Percentiles rank a stretch among this genome's conserved stretches.
phyloP scores from a whole-genome alignment of 2,329 filamentous ascomycete genomes.

The Hirsutella rhossiliensis region DNA sequence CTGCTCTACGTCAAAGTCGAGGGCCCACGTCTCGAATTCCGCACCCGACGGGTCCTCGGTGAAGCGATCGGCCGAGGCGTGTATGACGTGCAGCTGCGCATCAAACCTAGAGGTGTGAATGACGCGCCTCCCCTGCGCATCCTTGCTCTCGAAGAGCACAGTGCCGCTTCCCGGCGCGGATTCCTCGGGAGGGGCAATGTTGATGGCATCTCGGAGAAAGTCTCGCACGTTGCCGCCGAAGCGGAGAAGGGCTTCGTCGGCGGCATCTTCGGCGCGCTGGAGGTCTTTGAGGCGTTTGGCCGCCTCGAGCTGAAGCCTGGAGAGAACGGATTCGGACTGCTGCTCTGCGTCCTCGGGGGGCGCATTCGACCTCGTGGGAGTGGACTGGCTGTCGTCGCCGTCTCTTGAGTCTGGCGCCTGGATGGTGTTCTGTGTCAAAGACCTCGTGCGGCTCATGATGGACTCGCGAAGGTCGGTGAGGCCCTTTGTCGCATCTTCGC shows the following conservation, averaged over 20 bases:
- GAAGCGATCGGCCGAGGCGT: slow-evolving; percentile 74
- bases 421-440: slow-evolving; percentile 50
- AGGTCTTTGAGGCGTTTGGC: slow-evolving; percentile 78
- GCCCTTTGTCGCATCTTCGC: slow-evolving; percentile 72
- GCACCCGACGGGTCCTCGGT: slow-evolving; percentile 64
- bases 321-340: slow-evolving; percentile 54
- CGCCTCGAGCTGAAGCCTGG: slow-evolving; percentile 64
- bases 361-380: slow-evolving; percentile 30
- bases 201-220: slow-evolving; percentile 84
- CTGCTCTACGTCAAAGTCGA: slow-evolving; percentile 64
- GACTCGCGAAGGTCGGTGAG: slow-evolving; percentile 57
- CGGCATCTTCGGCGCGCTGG: slow-evolving; percentile 85
- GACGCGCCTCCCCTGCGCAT: slow-evolving; percentile 77
- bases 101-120: slow-evolving; percentile 93
- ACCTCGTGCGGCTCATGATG: slow-evolving; percentile 61
- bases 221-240: slow-evolving; percentile 84
- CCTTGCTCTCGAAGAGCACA: slow-evolving; percentile 88
- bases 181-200: slow-evolving; percentile 61
- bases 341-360: slow-evolving; percentile 29
- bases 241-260: slow-evolving; percentile 84
- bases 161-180: slow-evolving; percentile 37
- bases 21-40: slow-evolving; percentile 64
- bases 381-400: slow-evolving; percentile 27
- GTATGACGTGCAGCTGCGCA: slow-evolving; percentile 90
- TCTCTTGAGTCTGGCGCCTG: slow-evolving; percentile 17